Evolutionary conservation across 176 grass and related monocot species (phyloP), one percentile per base, ranked within the genome.

Genomic region (Hsuehochloa calcarea): DNA sequence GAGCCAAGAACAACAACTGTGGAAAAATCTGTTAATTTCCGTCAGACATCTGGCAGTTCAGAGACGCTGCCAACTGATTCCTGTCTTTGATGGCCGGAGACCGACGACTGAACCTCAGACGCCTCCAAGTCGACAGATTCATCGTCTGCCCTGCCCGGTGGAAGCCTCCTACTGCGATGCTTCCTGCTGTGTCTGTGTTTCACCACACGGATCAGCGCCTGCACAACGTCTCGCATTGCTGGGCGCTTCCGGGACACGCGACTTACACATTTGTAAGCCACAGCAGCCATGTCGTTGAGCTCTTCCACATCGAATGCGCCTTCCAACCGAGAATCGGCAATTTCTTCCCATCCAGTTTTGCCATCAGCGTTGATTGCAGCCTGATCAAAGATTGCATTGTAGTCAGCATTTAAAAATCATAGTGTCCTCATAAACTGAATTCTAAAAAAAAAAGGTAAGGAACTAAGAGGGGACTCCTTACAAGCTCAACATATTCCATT

Each of bases 401-500:
- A 69, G 29, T 88, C 38, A 88, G 82, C 50, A 85, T 54, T 68
- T 88, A n/a, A 23, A 77, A 70, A 71, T n/a, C 4, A 25, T 64
- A 77, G 43, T 61, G 54, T 77, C 65, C 19, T 58, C n/a, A n/a
- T 15, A 71, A 85, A 61, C 31, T 14, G 31, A 65, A 66, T 52
- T 76, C 8, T 38, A 54, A 5, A 1, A 5, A 75, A 45, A 31
- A 5, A 75, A 45, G 23, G 38, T 12, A 29, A 68, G 60, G 15
- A 61, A 34, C 34, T 80, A 59, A 29, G 46, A 64, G 7, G 3
- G n/a, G 0, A 3, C 10, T 54, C 20, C 89, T 98, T 95, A 98
- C 93, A 61, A 98, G 96, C 70, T 96, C 96, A 20, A 96, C 89
- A 79, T 96, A 99, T 81, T 96, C 96, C 93, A 99, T 99, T 69